Percentiles rank a stretch among this genome's conserved stretches.
Evolutionary conservation across 2,329 filamentous ascomycete species (phyloP).

Genomic region (Trichoderma brevicompactum): DNA sequence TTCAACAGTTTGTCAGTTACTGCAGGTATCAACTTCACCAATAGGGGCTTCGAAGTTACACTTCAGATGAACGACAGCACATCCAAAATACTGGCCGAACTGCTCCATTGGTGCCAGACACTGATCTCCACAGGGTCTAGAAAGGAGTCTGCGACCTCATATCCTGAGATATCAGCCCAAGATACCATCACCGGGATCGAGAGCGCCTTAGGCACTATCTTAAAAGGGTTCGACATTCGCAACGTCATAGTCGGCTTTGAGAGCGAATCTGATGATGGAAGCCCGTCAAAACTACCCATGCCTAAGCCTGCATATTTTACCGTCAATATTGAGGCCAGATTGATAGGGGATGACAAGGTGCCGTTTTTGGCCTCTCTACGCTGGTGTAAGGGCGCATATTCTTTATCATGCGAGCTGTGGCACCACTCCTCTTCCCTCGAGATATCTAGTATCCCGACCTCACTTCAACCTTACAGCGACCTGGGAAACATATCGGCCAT

Average conservation of each 20-base stretch:
- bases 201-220: not conserved
- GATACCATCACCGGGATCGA: not conserved
- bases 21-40: not conserved
- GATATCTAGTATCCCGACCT: not conserved
- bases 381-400: not conserved
- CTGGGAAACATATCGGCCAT: not conserved
- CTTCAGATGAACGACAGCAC: not conserved
- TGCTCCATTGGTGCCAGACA: not conserved
- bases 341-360: not conserved
- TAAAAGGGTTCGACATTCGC: not conserved
- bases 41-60: not conserved
- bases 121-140: not conserved
- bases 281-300: not conserved
- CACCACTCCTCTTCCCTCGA: not conserved
- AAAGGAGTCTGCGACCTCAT: not conserved
- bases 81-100: not conserved
- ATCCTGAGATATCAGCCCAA: not conserved
- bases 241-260: not conserved
- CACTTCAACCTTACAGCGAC: not conserved
- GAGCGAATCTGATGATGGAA: not conserved
- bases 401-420: not conserved
- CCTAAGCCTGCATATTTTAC: not conserved
- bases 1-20: not conserved
- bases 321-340: not conserved
- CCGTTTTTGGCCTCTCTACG: not conserved